Percentiles rank a stretch among this genome's conserved stretches.
Conservation (phyloP, 306 rosid genomes). For the Morella rubra region DNA sequence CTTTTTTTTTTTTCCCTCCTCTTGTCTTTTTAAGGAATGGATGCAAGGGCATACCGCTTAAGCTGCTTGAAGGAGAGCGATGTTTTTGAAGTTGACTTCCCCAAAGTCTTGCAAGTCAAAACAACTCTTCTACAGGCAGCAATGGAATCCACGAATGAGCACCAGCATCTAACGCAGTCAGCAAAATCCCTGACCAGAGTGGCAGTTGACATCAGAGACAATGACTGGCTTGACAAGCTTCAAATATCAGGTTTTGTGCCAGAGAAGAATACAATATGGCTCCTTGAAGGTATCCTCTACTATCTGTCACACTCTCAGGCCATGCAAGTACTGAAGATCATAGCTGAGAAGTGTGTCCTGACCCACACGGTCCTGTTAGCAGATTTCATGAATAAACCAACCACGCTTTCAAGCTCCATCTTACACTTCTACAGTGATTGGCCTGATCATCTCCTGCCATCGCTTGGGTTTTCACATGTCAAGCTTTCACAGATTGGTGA, state of each 20-base stretch:
- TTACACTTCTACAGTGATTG: slow-evolving; percentile 96
- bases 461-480: slow-evolving; percentile 75
- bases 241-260: slow-evolving; percentile 72
- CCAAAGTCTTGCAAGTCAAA: slow-evolving; percentile 70
- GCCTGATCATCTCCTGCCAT: slow-evolving; percentile 95
- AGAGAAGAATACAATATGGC: slow-evolving; percentile 85
- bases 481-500: slow-evolving; percentile 94
- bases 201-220: slow-evolving; percentile 78
- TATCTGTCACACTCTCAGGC: slow-evolving; percentile 76
- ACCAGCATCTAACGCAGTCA: slow-evolving; percentile 33
- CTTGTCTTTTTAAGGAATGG: slow-evolving; percentile 68
- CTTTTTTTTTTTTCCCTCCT: not conserved
- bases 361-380: slow-evolving; percentile 79
- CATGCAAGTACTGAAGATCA: slow-evolving; percentile 68
- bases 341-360: slow-evolving; percentile 68
- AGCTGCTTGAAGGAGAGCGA: slow-evolving; percentile 78
- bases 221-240: slow-evolving; percentile 86
- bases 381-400: slow-evolving; percentile 95
- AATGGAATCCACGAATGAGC: slow-evolving; percentile 54
- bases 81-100: slow-evolving; percentile 90
- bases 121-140: slow-evolving; percentile 70
- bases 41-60: slow-evolving; percentile 92
- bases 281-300: slow-evolving; percentile 87
- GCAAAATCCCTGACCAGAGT: slow-evolving; percentile 82
- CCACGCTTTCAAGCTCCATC: slow-evolving; percentile 63